phyloP scores from a whole-genome alignment of 495 filamentous ascomycete species.

The Saxophila tyrrhenica region DNA sequence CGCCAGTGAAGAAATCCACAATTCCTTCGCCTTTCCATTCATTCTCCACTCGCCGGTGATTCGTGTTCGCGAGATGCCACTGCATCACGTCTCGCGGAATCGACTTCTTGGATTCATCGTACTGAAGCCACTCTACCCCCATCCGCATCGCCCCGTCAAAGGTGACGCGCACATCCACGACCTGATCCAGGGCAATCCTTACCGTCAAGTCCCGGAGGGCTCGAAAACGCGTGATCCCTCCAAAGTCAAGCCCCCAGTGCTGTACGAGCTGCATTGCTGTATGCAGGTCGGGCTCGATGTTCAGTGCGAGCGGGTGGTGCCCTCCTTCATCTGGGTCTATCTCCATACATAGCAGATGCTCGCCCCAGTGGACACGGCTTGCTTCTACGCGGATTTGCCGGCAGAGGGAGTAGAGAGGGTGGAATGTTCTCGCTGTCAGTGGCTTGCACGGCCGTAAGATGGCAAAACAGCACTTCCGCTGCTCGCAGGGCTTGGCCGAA shows the following conservation, averaged over 20 bases:
- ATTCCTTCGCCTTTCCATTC: not conserved
- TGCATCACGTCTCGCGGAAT: not conserved
- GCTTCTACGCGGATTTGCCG: not conserved
- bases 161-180: not conserved
- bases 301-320: not conserved
- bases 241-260: not conserved
- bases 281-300: not conserved
- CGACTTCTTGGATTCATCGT: not conserved
- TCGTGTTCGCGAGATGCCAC: not conserved
- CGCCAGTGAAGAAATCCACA: not conserved
- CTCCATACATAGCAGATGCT: too few species aligned
- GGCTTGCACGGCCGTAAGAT: too few species aligned
- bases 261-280: not conserved
- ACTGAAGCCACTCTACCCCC: not conserved
- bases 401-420: too few species aligned
- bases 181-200: not conserved
- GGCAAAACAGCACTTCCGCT: too few species aligned
- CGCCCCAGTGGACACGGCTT: not conserved
- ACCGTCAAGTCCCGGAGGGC: not conserved
- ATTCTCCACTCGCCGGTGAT: not conserved
- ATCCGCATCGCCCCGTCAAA: not conserved
- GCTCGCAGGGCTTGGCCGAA: too few species aligned
- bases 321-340: too few species aligned
- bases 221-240: not conserved
- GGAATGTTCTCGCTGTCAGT: too few species aligned